A percentile compares a stretch with the other conserved stretches of the same genome.
These are phyloP conservation scores for Phytophthora pini DNA, from an alignment of 352 stramenopile species.

Conservation along the genomic window DNA sequence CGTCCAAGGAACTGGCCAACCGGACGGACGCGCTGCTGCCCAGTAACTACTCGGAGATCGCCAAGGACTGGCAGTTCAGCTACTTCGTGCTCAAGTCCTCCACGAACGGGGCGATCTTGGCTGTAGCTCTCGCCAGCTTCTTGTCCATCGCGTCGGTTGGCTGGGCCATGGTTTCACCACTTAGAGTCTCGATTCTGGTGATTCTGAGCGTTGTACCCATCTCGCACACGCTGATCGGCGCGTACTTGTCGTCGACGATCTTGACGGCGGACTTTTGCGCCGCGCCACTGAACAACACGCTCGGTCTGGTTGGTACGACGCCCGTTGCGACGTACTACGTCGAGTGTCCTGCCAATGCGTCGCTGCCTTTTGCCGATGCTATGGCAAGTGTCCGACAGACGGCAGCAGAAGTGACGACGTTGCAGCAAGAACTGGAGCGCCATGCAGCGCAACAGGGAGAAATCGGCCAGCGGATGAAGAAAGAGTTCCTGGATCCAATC, in stretches of 20 bases:
- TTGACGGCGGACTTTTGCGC: conserved; percentile 85
- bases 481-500: conserved; percentile 78
- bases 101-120: conserved; percentile 82
- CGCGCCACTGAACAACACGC: conserved; percentile 69
- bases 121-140: conserved; percentile 75
- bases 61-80: conserved; percentile 66
- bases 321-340: conserved; percentile 68
- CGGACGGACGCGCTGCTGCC: conserved; percentile 59
- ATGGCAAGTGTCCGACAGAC: conserved; percentile 44
- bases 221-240: conserved; percentile 80
- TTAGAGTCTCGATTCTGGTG: conserved; percentile 79
- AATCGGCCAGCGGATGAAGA: conserved; percentile 66
- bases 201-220: conserved; percentile 80
- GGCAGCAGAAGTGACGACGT: conserved; percentile 26
- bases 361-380: conserved; percentile 51
- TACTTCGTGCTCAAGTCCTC: conserved; percentile 88
- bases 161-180: conserved; percentile 78
- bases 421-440: conserved; percentile 60
- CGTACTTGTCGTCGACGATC: conserved; percentile 82
- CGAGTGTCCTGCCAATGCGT: conserved; percentile 60
- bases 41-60: conserved; percentile 60
- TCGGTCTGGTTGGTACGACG: conserved; percentile 59
- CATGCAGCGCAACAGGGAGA: conserved; percentile 61
- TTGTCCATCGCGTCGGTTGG: conserved; percentile 82
- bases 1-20: conserved; percentile 60